Percentiles rank a stretch among this genome's conserved stretches.
These are phyloP conservation scores for Suillus placidus DNA, from an alignment of 768 basidiomycete genomes.

Conservation along the genomic window DNA sequence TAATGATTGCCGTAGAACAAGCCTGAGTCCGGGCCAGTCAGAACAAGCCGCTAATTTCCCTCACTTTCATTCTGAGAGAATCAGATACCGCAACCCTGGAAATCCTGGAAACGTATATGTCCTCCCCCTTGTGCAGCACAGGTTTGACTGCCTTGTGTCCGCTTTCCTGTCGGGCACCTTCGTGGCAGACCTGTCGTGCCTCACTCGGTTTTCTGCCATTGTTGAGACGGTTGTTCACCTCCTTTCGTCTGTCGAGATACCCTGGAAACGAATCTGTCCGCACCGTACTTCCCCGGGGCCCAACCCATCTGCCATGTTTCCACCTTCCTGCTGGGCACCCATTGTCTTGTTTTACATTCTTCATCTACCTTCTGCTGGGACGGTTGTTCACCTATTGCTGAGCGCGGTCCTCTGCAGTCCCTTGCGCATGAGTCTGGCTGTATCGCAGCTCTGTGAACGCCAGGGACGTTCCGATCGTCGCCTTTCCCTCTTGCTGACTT, in stretches of 20 bases:
- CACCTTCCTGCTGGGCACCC: not conserved
- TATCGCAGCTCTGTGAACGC: not conserved
- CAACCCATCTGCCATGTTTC: not conserved
- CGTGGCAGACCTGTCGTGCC: not conserved
- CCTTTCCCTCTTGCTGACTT: conserved; percentile 1
- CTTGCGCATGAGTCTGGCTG: not conserved
- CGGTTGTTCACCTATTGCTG: not conserved
- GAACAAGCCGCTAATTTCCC: not conserved
- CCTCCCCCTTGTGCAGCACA: not conserved
- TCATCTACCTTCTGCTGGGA: not conserved
- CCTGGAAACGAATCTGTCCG: not conserved
- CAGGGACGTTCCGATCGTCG: not conserved
- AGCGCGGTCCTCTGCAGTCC: not conserved
- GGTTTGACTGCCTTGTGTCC: not conserved
- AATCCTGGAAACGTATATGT: not conserved
- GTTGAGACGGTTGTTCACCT: not conserved
- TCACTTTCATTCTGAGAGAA: not conserved
- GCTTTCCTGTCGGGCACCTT: not conserved
- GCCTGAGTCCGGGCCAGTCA: not conserved
- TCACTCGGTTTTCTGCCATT: not conserved
- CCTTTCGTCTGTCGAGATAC: not conserved
- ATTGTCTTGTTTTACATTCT: not conserved
- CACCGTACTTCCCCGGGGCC: not conserved
- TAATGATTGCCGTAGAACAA: not conserved
- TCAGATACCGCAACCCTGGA: not conserved